These are phyloP conservation scores for Lophiotrema nucula DNA, from an alignment of 495 filamentous ascomycete genomes.

Conservation along the genomic window DNA sequence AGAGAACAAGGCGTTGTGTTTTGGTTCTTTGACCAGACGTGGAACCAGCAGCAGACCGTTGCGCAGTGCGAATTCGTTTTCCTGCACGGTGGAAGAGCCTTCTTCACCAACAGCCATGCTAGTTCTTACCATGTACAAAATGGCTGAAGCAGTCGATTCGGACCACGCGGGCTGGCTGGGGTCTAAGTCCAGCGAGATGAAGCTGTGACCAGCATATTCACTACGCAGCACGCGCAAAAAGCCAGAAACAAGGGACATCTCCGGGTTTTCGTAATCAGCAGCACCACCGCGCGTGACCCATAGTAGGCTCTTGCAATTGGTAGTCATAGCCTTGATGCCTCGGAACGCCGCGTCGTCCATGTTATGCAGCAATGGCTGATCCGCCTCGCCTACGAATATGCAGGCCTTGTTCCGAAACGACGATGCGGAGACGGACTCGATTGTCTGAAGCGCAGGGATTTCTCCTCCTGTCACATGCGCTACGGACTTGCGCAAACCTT, in stretches of 20 bases:
- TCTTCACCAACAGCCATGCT: no score
- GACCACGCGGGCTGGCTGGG: background rate
- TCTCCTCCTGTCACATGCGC: background rate
- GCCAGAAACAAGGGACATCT: background rate
- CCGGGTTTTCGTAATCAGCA: background rate
- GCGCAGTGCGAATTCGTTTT: conserved; percentile 3
- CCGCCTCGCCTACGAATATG: background rate
- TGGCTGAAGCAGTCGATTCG: background rate
- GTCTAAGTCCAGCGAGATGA: conserved; percentile 4
- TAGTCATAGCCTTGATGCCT: background rate
- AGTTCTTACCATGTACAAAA: no score
- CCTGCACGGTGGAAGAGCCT: no score
- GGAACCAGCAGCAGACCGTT: background rate
- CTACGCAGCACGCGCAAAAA: conserved; percentile 1
- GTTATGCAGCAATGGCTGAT: background rate
- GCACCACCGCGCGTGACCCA: conserved; percentile 13
- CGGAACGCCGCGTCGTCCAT: background rate
- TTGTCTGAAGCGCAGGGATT: background rate
- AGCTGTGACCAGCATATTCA: background rate
- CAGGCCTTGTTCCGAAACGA: background rate
- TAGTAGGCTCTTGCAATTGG: background rate
- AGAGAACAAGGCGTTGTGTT: no score
- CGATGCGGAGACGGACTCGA: no score
- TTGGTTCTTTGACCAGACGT: no score
- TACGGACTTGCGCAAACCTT: background rate